Evolutionary conservation across 1,284 basidiomycete species (phyloP), one percentile per base, ranked within the genome.

Genomic region (Sparassis latifolia): DNA sequence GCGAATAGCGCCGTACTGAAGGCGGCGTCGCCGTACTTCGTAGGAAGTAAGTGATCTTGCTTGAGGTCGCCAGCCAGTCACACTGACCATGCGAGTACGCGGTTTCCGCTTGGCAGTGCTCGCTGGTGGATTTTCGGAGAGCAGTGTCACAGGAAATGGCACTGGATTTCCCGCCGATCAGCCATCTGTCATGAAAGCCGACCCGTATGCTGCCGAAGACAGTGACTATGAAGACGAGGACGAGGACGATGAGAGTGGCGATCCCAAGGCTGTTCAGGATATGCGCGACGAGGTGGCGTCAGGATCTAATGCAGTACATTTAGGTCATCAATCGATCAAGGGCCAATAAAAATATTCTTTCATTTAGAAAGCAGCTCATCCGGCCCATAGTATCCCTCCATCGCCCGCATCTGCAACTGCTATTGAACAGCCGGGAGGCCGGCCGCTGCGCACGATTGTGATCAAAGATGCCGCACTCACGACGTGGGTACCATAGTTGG

Each of bases 1-100:
- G 59, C 55, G 1, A 60, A 53, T 39, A 58, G 57, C 44, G 32
- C 28, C 3, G 48, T 59, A 3, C 47, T 60, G 47, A 48, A 52
- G 27, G 48, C 49, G 5, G 52, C 54, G 12, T 48, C 49, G 10
- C 49, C 52, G 30, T 49, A 59, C 40, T 57, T 59, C 44, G 33
- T 32, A 6, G 44, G 35, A 9, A 51, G 58, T 60, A 48, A n/a
- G 55, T 20, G 20, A 20, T 20, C 20, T 20, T 20, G 20, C 20
- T 20, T 20, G 20, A 20, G 20, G 20, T 20, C 20, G 20, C 20
- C 20, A 20, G 20, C 20, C 20, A 20, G 20, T 20, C 20, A 20
- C 20, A 20, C 20, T 20, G 20, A 20, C 20, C 20, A 20, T 20
- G 20, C 20, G 20, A 20, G 20, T 20, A 20, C 20, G 20, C 20